Percentiles rank a stretch among this genome's conserved stretches.
phyloP scores from a whole-genome alignment of 257 asterid species.

The Lycium ferocissimum region DNA sequence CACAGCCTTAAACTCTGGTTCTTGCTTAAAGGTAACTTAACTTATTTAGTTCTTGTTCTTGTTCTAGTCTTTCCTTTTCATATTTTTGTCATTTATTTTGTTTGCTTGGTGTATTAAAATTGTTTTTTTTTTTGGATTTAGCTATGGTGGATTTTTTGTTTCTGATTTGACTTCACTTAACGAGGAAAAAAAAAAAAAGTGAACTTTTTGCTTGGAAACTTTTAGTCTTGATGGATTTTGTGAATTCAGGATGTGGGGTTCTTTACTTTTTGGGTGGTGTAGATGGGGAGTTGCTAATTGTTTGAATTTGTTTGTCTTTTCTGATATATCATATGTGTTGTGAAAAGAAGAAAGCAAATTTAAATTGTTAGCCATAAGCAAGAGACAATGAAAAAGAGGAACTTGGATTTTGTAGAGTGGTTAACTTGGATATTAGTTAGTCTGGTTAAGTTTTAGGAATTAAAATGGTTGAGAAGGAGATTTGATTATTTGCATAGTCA shows the following conservation, averaged over 20 bases:
- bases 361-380: neutral
- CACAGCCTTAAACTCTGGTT: neutral
- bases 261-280: slow-evolving; percentile 1
- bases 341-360: neutral
- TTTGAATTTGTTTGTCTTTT: neutral
- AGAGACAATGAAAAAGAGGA: neutral
- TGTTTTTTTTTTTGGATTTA: neutral
- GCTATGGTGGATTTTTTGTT: neutral
- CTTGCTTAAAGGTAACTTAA: slow-evolving; percentile 25
- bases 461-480: neutral
- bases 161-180: neutral
- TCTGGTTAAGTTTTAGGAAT: neutral
- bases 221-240: neutral
- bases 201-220: neutral
- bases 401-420: neutral
- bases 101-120: neutral
- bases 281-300: neutral
- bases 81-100: neutral
- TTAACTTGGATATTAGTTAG: neutral
- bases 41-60: neutral
- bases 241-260: slow-evolving; percentile 16
- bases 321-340: neutral
- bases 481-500: neutral
- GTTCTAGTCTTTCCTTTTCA: neutral
- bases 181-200: neutral